phyloP scores from a whole-genome alignment of 2,329 filamentous ascomycete genomes.

The Fusarium sp. region DNA sequence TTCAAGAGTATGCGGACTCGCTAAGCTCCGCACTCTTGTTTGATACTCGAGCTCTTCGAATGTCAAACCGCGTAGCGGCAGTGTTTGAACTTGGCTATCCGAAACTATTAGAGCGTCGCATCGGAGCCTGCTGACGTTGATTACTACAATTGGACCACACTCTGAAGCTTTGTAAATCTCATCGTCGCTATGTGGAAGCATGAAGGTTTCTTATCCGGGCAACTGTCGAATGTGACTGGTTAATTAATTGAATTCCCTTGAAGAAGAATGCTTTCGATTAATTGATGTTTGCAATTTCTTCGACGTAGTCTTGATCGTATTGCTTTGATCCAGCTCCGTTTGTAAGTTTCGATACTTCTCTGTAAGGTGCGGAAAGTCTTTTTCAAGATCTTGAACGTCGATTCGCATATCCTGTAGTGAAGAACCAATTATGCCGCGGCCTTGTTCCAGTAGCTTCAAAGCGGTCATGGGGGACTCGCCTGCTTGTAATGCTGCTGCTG shows the following conservation, averaged over 20 bases:
- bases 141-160: neutral
- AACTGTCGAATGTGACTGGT: neutral
- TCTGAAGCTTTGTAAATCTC: neutral
- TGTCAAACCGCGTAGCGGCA: neutral
- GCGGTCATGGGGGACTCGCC: neutral
- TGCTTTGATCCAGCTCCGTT: neutral
- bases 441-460: neutral
- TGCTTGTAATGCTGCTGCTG: neutral
- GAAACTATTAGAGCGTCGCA: neutral
- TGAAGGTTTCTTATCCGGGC: neutral
- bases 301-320: too few species aligned
- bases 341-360: neutral
- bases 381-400: neutral
- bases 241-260: neutral
- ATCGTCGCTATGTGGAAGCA: neutral
- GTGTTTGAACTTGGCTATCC: neutral
- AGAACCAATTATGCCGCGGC: neutral
- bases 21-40: neutral
- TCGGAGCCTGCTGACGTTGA: neutral
- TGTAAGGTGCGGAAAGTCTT: rapidly evolving
- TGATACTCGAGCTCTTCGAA: neutral
- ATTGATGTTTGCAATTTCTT: neutral
- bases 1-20: neutral
- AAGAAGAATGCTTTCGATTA: neutral
- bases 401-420: constrained; percentile 2